Base-by-base conservation (phyloP, 176 grass and related monocot species). In the Aegilops bicornis region DNA sequence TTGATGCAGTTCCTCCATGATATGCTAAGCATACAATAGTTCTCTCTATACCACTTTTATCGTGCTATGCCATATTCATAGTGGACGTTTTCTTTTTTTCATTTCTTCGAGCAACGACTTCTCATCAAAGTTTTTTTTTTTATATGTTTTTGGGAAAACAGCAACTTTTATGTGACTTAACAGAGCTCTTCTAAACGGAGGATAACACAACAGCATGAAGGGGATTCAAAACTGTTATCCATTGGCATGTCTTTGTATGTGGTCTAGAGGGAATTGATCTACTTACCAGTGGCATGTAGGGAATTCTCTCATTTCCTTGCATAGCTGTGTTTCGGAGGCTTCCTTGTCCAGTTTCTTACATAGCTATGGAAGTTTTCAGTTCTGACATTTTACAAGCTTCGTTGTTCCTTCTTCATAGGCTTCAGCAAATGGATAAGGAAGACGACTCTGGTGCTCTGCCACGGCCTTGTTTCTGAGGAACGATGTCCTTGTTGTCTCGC, bases 381-480 rank as follows among this genome's bases (percentile, higher is more conserved):
- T 56, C 20, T 20, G 40, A n/a, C 40, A 74, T 47, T 52, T 37
- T 78, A 66, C 11, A 35, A 58, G 67, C 32, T 66, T 48, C 82
- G 23, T 77, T 52, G 23, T 82, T 80, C 24, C 19, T 78, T 82
- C 68, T 39, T 11, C 77, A 15, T 83, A 98, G 96, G 96, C 96
- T 98, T 69, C 89, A 94, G 59, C 82, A 96, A 87, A 79, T 79
- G 59, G 90, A 86, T 19, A 88, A 80, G 27, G 90, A 89, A 35
- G 88, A 89, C 10, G 87, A 90, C 84, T 99, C 97, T 68, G 97
- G 94, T 40, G 89, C 92, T 17, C 94, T 15, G 90, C 94, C 5
- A 99, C 94, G 3, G 85, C 81, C 73, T 72, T 99, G 88, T 96
- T 99, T 90, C 68, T 96, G 23, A 91, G 90, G 81, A 96, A 92